phyloP scores from a whole-genome alignment of 192 early-diverging fungal genomes.

The Piromyces sp. region DNA sequence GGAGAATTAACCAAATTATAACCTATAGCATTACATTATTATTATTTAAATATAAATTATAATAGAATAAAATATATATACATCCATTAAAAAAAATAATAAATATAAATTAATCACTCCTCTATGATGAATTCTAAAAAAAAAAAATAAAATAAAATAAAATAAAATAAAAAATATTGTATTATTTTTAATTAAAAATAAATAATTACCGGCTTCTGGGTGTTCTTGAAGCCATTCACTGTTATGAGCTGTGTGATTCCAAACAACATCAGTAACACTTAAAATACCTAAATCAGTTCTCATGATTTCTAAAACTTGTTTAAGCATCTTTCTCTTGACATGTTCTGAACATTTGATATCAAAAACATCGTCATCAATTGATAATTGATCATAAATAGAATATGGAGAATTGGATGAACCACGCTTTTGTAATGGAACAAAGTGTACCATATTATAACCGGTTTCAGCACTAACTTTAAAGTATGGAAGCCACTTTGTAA shows the following conservation, averaged over 20 bases:
- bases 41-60: no score
- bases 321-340: constrained; percentile 43
- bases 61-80: no score
- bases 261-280: constrained; percentile 82
- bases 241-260: constrained; percentile 94
- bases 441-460: constrained; percentile 98
- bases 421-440: constrained; percentile 80
- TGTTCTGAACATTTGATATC: constrained; percentile 27
- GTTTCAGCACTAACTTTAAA: constrained; percentile 48
- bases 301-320: constrained; percentile 29
- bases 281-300: constrained; percentile 51
- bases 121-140: no score
- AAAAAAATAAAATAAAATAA: no score
- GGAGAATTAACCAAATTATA: constrained; percentile 91
- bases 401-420: constrained; percentile 94
- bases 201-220: constrained; percentile 74
- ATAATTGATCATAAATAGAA: constrained; percentile 85
- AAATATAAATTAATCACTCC: no score
- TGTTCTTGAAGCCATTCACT: constrained; percentile 88
- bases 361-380: constrained; percentile 78
- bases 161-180: no score
- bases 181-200: no score
- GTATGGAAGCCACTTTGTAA: constrained; percentile 57
- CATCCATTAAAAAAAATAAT: no score
- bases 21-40: no score